Evolutionary conservation across 2,329 filamentous ascomycete species (phyloP), one percentile per base, ranked within the genome.

Genomic region (Helotiales sp.): DNA sequence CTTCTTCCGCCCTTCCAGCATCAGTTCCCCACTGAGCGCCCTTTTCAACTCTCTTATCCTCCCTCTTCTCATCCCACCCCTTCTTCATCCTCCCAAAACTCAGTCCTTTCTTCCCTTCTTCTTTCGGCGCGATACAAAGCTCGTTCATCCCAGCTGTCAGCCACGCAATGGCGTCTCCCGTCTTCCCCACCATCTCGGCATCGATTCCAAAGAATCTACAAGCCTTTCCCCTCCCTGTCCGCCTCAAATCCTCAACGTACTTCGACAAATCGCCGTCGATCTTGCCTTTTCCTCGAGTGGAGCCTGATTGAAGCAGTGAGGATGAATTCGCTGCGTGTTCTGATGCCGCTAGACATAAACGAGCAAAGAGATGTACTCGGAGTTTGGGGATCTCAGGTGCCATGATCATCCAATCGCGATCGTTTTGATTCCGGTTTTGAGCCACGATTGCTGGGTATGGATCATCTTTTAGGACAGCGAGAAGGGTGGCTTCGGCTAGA

Each of bases 401-500:
- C 74, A 91, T 93, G 78, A 96, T 96, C 93, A 98, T 98, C 95
- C 95, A 99, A 72, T 98, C 95, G 69, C 87, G 93, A 78, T 94
- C 93, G 72, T 90, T 89, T 62, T 90, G 87, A 76, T 97, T 96
- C 57, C 94, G 86, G 65, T 90, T 88, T 74, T 97, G 92, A 0
- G 93, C 89, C 2, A 97, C 90, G 6, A 90, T 87, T 1, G 91
- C 89, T 0, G 95, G 91, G 75, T 97, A 98, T 0, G 95, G 93
- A 75, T 99, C 96, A 76, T 98, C 95, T 74, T 98, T 98, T 59
- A 97, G 79, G 0, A 98, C 93, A 0, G 93, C 93, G 1, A 97
- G 86, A 1, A 98, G 85, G 0, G 94, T 97, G 0, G 94, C 94
- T 79, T 97, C 95, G 1, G 94, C 93, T 34, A 96, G 84, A 0